A percentile compares a stretch with the other conserved stretches of the same genome.
Conservation (phyloP, 2,329 filamentous ascomycete genomes). For the Diaporthe citrichinensis region DNA sequence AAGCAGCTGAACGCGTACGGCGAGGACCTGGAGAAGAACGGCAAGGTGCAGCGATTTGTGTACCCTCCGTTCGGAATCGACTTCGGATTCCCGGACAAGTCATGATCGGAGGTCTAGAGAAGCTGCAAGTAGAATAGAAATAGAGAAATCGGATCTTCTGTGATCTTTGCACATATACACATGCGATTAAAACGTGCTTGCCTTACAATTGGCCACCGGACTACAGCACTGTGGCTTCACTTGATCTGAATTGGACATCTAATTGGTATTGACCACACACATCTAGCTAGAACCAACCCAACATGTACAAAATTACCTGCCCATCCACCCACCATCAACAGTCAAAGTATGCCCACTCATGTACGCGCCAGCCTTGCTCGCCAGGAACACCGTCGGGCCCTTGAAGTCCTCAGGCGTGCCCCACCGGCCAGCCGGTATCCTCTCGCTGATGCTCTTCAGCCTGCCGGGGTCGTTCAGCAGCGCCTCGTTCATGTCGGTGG, state of each 20-base stretch:
- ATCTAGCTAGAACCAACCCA: background rate
- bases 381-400: conserved; percentile 83
- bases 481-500: conserved; percentile 94
- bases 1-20: conserved; percentile 70
- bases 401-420: conserved; percentile 90
- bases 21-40: conserved; percentile 61
- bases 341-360: conserved; percentile 86
- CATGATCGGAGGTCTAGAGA: conserved; percentile 3
- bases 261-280: background rate
- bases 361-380: conserved; percentile 82
- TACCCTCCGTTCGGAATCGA: conserved; percentile 78
- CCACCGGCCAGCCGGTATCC: conserved; percentile 90
- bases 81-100: conserved; percentile 81
- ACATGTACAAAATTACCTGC: conserved; percentile 65
- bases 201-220: too few species aligned
- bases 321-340: conserved; percentile 96
- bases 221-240: background rate
- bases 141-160: background rate
- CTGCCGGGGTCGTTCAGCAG: conserved; percentile 80
- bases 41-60: conserved; percentile 72
- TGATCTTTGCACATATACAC: background rate
- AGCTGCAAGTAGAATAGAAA: background rate
- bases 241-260: background rate
- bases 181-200: background rate
- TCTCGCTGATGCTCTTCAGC: conserved; percentile 79